Conservation (phyloP, 2,329 filamentous ascomycete genomes). For the Ascochyta fabae region DNA sequence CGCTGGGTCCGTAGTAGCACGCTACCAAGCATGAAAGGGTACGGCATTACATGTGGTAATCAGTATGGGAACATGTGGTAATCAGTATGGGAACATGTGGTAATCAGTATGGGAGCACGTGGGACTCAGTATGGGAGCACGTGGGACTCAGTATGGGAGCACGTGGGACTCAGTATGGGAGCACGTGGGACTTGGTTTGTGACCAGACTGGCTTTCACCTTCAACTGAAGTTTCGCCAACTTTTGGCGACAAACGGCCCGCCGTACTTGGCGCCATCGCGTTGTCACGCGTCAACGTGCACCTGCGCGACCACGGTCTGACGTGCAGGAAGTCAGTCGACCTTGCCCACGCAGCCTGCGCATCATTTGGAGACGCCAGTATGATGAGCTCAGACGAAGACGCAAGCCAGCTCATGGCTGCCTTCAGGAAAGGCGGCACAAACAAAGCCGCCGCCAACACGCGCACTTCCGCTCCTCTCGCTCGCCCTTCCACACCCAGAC, state of each 20-base stretch:
- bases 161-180: not conserved
- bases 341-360: not conserved
- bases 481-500: not conserved
- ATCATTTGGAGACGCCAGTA: constrained; percentile 2
- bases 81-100: no score
- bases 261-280: constrained; percentile 10
- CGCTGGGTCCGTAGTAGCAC: constrained; percentile 25
- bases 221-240: constrained; percentile 8
- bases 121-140: no score
- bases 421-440: constrained; percentile 26
- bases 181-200: not conserved
- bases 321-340: not conserved
- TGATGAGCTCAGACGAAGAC: constrained; percentile 43
- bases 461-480: not conserved
- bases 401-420: constrained; percentile 35
- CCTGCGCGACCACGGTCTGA: not conserved
- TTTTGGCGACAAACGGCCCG: constrained; percentile 11
- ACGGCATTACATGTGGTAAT: constrained; percentile 27
- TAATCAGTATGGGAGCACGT: no score
- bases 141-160: no score
- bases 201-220: not conserved
- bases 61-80: no score
- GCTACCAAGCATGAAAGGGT: constrained; percentile 22
- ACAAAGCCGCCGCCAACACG: not conserved
- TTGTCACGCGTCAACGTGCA: constrained; percentile 2